These are phyloP conservation scores for Taphrina betulina DNA, from an alignment of 1,139 yeast species.

Conservation along the genomic window DNA sequence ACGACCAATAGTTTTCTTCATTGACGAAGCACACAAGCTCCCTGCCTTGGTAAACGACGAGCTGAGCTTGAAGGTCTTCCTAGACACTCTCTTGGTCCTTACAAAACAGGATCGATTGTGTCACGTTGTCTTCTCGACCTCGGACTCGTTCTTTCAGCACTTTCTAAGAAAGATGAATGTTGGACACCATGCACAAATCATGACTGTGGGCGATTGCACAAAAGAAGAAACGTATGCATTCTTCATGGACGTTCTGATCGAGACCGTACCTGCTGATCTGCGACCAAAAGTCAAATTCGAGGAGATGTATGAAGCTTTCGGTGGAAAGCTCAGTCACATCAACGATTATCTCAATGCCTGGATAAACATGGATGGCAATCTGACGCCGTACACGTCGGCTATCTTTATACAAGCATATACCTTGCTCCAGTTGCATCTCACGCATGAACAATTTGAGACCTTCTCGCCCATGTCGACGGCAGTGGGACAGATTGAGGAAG, in stretches of 20 bases:
- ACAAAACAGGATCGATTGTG: constrained; percentile 30
- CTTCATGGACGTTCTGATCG: constrained; percentile 23
- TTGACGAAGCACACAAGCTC: constrained; percentile 30
- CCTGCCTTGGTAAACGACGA: constrained; percentile 25
- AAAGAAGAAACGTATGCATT: constrained; percentile 15
- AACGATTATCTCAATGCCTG: constrained; percentile 15
- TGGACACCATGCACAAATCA: constrained; percentile 25
- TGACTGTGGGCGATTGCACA: constrained; percentile 24
- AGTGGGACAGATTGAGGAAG: constrained; percentile 2
- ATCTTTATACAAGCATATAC: constrained; percentile 30
- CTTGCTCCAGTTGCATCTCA: constrained; percentile 20
- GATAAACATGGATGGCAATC: constrained; percentile 16
- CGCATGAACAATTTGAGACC: constrained; percentile 23
- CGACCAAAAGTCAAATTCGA: constrained; percentile 23
- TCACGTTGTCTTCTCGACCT: constrained; percentile 17
- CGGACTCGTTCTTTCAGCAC: constrained; percentile 31
- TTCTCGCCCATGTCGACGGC: constrained; percentile 23
- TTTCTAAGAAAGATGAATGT: constrained; percentile 22
- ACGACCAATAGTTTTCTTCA: constrained; percentile 22
- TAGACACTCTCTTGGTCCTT: constrained; percentile 27
- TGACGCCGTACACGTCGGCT: constrained; percentile 19
- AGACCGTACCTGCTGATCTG: constrained; percentile 18
- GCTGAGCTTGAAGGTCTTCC: constrained; percentile 25
- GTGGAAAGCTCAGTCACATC: constrained; percentile 26
- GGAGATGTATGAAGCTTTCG: constrained; percentile 15